Base-by-base conservation (phyloP, 2,329 filamentous ascomycete species). In the Ascochyta koolunga region DNA sequence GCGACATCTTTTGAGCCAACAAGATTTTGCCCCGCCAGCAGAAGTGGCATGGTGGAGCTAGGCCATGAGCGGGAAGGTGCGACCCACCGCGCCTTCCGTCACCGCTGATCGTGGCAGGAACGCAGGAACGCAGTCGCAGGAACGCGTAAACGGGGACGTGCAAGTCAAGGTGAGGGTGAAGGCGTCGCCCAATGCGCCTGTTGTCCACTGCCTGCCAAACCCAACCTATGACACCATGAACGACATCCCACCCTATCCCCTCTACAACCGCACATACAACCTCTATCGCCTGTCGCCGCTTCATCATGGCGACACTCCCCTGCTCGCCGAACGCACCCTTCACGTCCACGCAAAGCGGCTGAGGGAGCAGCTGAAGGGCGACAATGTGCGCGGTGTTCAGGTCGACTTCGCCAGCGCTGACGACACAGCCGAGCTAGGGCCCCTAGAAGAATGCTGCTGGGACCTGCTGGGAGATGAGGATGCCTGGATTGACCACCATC, bases 211-310 rank as follows among this genome's bases (percentile, higher is more conserved):
- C 15, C 15, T 25, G 15, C 15, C 19, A 31, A 16, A 4, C 8
- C 5, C 3, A 13, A 31, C 29, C 16, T 9, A 21, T 18, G 18
- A 10, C 45, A 41, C 53, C 54, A 75, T 75, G 72, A 67, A 66
- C 50, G 67, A 71, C 49, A 69, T 73, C 31, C 69, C 71, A 7
- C 64, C 68, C 16, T 77, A 78, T 49, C 78, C 80, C 10, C 72
- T 84, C 33, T 80, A 82, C 62, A 78, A 80, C 62, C 78, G 77
- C n/a, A 82, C 80, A 24, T 84, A 80, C 77, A 79, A 72, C n/a
- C 69, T 81, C 44, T 80, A 82, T 65, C 80, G 81, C 59, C 68
- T 83, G 8, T 83, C 82, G 4, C 81, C 81, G n/a, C 76, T 84
- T 33, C 78, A 83, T 64, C 78, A 82, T 61, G 76, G 72, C 51